Conservation (phyloP, 1,139 yeast species). For the Saccharomyces uvarum region DNA sequence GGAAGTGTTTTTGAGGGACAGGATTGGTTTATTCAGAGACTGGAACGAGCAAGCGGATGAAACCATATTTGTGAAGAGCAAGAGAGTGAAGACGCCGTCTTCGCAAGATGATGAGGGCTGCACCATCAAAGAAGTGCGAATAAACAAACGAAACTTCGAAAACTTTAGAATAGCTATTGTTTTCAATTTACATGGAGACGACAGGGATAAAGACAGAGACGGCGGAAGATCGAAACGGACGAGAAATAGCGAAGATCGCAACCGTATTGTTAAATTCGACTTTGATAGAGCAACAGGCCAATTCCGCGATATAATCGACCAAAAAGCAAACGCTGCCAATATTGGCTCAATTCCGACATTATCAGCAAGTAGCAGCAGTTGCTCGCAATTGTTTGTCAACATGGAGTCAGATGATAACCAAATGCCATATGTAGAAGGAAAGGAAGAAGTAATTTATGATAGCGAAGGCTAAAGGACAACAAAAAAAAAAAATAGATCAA, state of each 20-base stretch:
- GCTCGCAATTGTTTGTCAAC: neutral
- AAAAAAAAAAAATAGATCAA: neutral
- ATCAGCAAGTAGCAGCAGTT: conserved; percentile 1
- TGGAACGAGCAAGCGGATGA: conserved; percentile 12
- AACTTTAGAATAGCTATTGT: conserved; percentile 9
- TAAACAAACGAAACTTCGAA: conserved; percentile 3
- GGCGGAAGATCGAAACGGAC: neutral
- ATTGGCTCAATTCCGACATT: neutral
- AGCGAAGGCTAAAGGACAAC: conserved; percentile 6
- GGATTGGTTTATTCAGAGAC: conserved; percentile 29
- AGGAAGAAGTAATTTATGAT: conserved; percentile 7
- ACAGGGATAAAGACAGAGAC: neutral
- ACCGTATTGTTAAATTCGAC: neutral
- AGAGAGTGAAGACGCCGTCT: conserved; percentile 4
- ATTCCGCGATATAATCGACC: neutral
- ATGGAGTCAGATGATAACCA: neutral
- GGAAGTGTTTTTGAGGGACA: conserved; percentile 26
- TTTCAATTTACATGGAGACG: conserved; percentile 3
- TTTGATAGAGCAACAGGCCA: neutral
- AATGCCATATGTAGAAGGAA: neutral
- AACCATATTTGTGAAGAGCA: neutral
- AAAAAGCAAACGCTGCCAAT: neutral
- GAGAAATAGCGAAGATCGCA: conserved; percentile 1
- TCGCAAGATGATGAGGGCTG: neutral
- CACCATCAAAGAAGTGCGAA: neutral